phyloP scores from a whole-genome alignment of 2,329 filamentous ascomycete species.

The Zelopaecilomyces penicillatus region DNA sequence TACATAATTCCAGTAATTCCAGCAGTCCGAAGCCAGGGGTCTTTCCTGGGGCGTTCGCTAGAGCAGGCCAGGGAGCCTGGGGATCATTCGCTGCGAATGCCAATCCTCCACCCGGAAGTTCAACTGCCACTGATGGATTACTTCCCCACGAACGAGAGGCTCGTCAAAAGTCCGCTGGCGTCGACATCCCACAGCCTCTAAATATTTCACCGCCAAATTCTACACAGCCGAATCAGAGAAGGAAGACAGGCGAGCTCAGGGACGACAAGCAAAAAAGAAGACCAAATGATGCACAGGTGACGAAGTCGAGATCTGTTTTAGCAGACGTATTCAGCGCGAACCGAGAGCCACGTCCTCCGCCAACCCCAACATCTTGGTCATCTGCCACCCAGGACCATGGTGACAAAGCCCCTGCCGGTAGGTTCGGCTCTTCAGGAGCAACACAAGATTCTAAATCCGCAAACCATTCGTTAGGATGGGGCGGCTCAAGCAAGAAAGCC shows the following conservation, averaged over 20 bases:
- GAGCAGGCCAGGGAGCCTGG: slow-evolving; percentile 12
- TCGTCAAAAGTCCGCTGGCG: slow-evolving; percentile 18
- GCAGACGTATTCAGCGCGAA: slow-evolving; percentile 25
- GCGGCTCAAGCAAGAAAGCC: background rate
- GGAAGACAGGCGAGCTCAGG: background rate
- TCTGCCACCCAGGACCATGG: slow-evolving; percentile 6
- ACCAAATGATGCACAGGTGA: slow-evolving; percentile 7
- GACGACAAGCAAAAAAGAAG: background rate
- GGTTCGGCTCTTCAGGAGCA: too few relatives aligned
- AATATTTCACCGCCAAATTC: background rate
- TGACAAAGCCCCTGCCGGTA: background rate
- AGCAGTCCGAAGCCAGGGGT: slow-evolving; percentile 12
- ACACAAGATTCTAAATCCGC: too few relatives aligned
- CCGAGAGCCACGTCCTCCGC: slow-evolving; percentile 16
- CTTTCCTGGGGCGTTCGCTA: slow-evolving; percentile 18
- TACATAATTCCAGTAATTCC: slow-evolving; percentile 13
- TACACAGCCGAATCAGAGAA: background rate
- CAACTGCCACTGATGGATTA: slow-evolving; percentile 15
- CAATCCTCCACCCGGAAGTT: slow-evolving; percentile 2
- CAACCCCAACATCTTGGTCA: slow-evolving; percentile 20
- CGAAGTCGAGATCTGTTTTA: slow-evolving; percentile 21
- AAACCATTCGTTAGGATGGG: too few relatives aligned
- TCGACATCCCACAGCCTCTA: background rate
- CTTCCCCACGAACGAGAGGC: slow-evolving; percentile 32
- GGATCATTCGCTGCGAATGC: slow-evolving; percentile 12